Conservation (phyloP, 495 filamentous ascomycete species). For the Penicillium simplicissimum region DNA sequence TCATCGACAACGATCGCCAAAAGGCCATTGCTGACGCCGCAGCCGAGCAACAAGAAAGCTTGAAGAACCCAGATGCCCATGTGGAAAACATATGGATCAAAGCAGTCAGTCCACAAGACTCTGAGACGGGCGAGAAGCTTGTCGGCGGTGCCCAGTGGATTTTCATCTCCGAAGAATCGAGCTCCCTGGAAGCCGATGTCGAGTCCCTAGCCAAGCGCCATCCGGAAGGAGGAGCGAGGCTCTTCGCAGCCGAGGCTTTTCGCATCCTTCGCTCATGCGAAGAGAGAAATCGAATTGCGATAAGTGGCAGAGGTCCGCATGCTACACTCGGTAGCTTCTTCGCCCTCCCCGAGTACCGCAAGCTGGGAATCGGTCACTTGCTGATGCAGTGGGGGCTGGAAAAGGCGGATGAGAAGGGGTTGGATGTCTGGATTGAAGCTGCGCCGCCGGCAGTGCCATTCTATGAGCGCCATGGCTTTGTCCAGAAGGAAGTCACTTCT, state of each 20-base stretch:
- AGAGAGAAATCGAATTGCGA: not conserved
- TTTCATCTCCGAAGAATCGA: not conserved
- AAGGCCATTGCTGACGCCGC: conserved; percentile 5
- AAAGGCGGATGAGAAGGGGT: not conserved
- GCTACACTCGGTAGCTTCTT: conserved; percentile 13
- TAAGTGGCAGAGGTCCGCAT: not conserved
- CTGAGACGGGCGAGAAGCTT: not conserved
- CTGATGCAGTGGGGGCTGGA: conserved; percentile 14
- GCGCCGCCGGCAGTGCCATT: conserved; percentile 8
- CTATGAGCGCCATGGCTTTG: conserved; percentile 10
- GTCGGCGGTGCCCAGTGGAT: conserved; percentile 12
- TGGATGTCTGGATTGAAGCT: conserved; percentile 14
- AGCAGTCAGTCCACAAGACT: not conserved
- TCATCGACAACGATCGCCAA: not conserved
- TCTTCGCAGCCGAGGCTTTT: conserved; percentile 10
- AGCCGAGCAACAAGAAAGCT: not conserved
- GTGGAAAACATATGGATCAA: conserved; percentile 10
- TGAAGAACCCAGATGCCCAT: not conserved
- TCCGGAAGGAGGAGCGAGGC: conserved; percentile 9
- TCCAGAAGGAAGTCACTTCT: conserved; percentile 4
- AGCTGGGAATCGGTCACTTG: conserved; percentile 2
- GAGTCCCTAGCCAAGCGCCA: conserved; percentile 3
- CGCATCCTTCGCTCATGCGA: conserved; percentile 2
- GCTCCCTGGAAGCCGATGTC: not conserved
- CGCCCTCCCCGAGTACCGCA: conserved; percentile 5